A percentile compares a stretch with the other conserved stretches of the same genome.
These are phyloP conservation scores for Xylariomycetidae sp. DNA, from an alignment of 2,329 filamentous ascomycete species.

Conservation along the genomic window DNA sequence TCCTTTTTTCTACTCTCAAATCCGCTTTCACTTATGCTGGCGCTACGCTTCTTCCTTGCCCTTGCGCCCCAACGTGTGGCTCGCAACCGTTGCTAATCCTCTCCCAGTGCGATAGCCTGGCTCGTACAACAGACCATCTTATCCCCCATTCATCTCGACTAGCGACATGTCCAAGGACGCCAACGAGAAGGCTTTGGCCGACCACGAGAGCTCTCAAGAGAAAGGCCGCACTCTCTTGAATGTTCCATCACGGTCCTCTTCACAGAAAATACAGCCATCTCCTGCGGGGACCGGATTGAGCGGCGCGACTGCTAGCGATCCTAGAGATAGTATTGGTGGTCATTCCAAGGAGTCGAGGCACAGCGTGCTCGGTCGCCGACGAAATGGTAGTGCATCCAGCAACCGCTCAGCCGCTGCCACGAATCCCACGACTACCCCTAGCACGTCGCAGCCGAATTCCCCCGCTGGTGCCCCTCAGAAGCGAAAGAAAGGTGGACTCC, in stretches of 20 bases:
- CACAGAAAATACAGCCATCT: conserved; percentile 55
- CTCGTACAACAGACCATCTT: conserved; percentile 4
- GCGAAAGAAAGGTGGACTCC: conserved; percentile 51
- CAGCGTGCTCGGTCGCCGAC: conserved; percentile 58
- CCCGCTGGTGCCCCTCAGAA: conserved; percentile 42
- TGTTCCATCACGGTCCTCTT: conserved; percentile 60
- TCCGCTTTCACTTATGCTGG: too few relatives aligned
- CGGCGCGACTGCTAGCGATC: conserved; percentile 54
- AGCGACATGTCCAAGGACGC: conserved; percentile 27
- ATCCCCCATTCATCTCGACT: conserved; percentile 3
- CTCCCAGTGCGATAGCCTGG: conserved; percentile 15
- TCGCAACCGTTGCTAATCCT: too few relatives aligned
- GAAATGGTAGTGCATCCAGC: conserved; percentile 65
- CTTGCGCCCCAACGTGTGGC: too few relatives aligned
- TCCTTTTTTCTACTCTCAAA: too few relatives aligned
- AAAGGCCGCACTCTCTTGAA: conserved; percentile 47
- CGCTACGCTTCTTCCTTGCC: too few relatives aligned
- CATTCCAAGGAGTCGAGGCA: conserved; percentile 62
- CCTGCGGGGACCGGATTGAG: conserved; percentile 56
- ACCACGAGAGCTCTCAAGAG: conserved; percentile 21
- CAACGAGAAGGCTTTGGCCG: conserved; percentile 18
- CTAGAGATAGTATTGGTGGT: conserved; percentile 57
- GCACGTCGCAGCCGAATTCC: conserved; percentile 48
- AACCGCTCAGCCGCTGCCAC: conserved; percentile 54
- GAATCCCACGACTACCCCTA: conserved; percentile 45